Evolutionary conservation across 129 eudicot genomes (phyloP).

Genomic region (Flaveria ramosissima): DNA sequence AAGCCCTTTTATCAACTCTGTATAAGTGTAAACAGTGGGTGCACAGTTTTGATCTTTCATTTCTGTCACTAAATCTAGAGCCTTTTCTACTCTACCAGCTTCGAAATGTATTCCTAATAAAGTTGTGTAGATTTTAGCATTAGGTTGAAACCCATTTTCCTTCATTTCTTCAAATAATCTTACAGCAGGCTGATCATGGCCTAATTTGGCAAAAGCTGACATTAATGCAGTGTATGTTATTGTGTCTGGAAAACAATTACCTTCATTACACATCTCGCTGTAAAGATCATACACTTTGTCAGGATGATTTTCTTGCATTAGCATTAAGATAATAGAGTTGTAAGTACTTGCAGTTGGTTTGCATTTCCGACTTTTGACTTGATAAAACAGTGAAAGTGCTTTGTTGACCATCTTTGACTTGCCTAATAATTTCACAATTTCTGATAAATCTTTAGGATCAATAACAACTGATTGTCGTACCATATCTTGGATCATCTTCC

Average conservation of each 20-base stretch:
- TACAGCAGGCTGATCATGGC: conserved; percentile 69
- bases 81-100: conserved; percentile 61
- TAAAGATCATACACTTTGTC: conserved; percentile 91
- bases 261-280: conserved; percentile 92
- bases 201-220: conserved; percentile 70
- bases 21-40: conserved; percentile 85
- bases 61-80: conserved; percentile 67
- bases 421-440: conserved; percentile 68
- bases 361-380: conserved; percentile 78
- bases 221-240: conserved; percentile 84
- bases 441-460: conserved; percentile 63
- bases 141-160: conserved; percentile 79
- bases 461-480: conserved; percentile 54
- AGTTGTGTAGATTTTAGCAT: conserved; percentile 83
- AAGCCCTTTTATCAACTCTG: conserved; percentile 82
- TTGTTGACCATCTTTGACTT: conserved; percentile 78
- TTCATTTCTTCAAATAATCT: conserved; percentile 83
- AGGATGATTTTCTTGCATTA: conserved; percentile 85
- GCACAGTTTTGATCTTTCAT: conserved; percentile 69
- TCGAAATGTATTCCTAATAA: conserved; percentile 68
- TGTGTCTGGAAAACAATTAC: conserved; percentile 79
- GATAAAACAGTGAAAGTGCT: conserved; percentile 80
- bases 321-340: conserved; percentile 82
- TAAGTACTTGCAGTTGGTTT: conserved; percentile 77
- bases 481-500: conserved; percentile 88